phyloP scores from a whole-genome alignment of 371 early-diverging fungal genomes.

The Mycotypha africana region DNA sequence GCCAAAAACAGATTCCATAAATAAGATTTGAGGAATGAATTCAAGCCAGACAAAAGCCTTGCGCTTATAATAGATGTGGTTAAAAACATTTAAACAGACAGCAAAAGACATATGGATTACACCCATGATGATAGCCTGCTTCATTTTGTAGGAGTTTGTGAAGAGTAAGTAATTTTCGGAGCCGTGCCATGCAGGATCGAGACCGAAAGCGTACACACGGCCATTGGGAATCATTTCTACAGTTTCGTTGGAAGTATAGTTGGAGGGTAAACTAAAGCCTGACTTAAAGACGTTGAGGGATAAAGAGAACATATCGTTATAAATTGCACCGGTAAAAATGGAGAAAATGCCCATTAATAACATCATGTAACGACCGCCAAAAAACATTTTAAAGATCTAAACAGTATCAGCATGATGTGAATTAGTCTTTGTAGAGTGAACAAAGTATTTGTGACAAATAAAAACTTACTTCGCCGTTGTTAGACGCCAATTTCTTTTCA shows the following conservation, averaged over 20 bases:
- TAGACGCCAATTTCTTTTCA: conserved; percentile 72
- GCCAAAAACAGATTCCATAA: conserved; percentile 93
- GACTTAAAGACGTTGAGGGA: conserved; percentile 72
- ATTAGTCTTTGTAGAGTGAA: too few relatives aligned
- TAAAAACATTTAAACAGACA: conserved; percentile 86
- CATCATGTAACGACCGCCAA: conserved; percentile 96
- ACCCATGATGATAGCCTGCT: conserved; percentile 96
- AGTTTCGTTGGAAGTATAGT: conserved; percentile 31
- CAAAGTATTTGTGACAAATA: too few relatives aligned
- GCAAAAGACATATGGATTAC: conserved; percentile 93
- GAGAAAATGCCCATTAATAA: conserved; percentile 96
- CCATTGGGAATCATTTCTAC: conserved; percentile 37
- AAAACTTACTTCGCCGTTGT: conserved; percentile 62
- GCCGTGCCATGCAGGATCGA: conserved; percentile 93
- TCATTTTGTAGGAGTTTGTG: conserved; percentile 99
- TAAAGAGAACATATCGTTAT: conserved; percentile 96
- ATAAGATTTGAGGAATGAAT: conserved; percentile 94
- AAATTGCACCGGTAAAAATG: conserved; percentile 96
- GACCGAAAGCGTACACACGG: conserved; percentile 63
- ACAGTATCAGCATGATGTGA: too few relatives aligned
- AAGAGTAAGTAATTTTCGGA: conserved; percentile 91
- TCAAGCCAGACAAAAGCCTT: conserved; percentile 79
- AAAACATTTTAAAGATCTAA: conserved; percentile 82
- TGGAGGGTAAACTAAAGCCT: conserved; percentile 67
- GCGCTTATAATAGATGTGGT: conserved; percentile 86